Evolutionary conservation across 2,329 filamentous ascomycete genomes (phyloP), one percentile per base, ranked within the genome.

Genomic region (Erysiphe pulchra): DNA sequence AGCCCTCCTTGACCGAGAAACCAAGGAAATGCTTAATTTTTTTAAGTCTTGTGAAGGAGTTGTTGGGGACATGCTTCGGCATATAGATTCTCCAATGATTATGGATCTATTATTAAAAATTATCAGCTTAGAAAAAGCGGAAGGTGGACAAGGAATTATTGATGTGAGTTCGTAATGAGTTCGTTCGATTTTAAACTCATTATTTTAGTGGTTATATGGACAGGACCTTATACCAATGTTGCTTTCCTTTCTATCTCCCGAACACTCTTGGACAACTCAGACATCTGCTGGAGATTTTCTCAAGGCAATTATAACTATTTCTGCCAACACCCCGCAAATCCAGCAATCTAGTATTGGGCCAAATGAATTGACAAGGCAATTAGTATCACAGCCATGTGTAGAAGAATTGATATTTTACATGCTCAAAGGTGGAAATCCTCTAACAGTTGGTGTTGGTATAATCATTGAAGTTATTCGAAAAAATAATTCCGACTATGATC

Each of bases 291-390:
- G 90, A 39, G 90, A 98, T 59, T 98, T 98, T 54, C 72, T 98
- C 55, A 98, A 98, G 61, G 90, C 90, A 38, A 94, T 98, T 58
- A 95, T 98, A 53, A 98, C 90, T 24, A 94, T 98, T 48, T 95
- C 90, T 1, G 90, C 90, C 49, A 98, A 98, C 57, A 90, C 90
- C 2, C 94, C 87, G 1, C 90, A 93, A 54, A 92, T 94, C 56
- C 90, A 98, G 57, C 86, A 94, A 59, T 90, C 87, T n/a, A 94
- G 92, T 56, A 95, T 98, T 58, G 90, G 90, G 3, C 90, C 90
- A 4, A 98, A 98, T 59, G 90, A 93, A 58, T 71, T 98, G 44
- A 98, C 90, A 5, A 77, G 90, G 37, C 85, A 98, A 62, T 70
- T 98, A 4, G 90, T 98, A 1, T 95, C 90, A 0, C 74, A 80